Evolutionary conservation across 257 asterid species (phyloP).

Genomic region (Osmanthus fragrans): DNA sequence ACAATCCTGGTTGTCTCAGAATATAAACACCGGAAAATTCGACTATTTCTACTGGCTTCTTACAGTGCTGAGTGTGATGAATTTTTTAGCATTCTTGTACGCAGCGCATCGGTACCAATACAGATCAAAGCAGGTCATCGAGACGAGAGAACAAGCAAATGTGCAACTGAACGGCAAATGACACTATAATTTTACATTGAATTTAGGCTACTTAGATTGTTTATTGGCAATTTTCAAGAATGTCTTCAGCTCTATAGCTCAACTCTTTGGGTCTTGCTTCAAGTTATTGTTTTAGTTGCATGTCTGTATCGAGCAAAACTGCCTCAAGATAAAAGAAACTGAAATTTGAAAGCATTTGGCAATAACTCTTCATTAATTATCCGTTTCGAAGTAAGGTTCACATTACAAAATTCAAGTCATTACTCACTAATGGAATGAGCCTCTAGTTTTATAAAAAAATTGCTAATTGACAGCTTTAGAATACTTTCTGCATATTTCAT

Average conservation of each 20-base stretch:
- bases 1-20: constrained; percentile 91
- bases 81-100: constrained; percentile 70
- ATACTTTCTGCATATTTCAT: no score
- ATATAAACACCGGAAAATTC: constrained; percentile 75
- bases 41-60: constrained; percentile 93
- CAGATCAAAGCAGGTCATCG: constrained; percentile 55
- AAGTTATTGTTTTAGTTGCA: neutral
- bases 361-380: neutral
- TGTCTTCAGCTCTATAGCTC: neutral
- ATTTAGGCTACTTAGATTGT: neutral
- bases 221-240: neutral
- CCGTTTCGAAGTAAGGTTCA: neutral
- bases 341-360: neutral
- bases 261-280: neutral
- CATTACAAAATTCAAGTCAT: no score
- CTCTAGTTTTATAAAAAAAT: no score
- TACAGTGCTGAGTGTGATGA: constrained; percentile 72
- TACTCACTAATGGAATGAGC: no score
- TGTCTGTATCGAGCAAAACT: neutral
- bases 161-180: constrained; percentile 30
- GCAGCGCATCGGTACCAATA: constrained; percentile 78
- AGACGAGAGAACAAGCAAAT: constrained; percentile 33
- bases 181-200: neutral
- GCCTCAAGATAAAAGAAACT: neutral
- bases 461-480: no score